A percentile compares a stretch with the other conserved stretches of the same genome.
Evolutionary conservation across 1,139 yeast genomes (phyloP).

Genomic region (Kazachstania sp.): DNA sequence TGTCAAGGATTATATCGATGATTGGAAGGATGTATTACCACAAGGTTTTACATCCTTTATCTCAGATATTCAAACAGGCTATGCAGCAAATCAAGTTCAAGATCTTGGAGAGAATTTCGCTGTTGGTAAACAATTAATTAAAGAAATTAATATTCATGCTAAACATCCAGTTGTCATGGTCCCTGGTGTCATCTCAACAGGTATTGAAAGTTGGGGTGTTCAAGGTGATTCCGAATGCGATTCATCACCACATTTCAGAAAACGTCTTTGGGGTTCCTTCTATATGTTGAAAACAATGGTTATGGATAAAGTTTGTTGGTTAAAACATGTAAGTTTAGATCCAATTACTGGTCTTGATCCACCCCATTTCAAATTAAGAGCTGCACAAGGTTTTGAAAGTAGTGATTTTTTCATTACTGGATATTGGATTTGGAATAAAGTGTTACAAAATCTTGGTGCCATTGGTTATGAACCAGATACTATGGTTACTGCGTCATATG

Average conservation of each 20-base stretch:
- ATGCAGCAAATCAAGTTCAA: slow-evolving; percentile 18
- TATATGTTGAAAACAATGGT: slow-evolving; percentile 92
- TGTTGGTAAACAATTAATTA: slow-evolving; percentile 63
- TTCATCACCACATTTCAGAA: slow-evolving; percentile 73
- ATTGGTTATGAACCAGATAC: slow-evolving; percentile 88
- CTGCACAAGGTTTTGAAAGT: slow-evolving; percentile 95
- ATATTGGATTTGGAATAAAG: slow-evolving; percentile 97
- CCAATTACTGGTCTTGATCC: slow-evolving; percentile 92
- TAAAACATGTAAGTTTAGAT: slow-evolving; percentile 81
- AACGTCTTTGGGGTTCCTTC: slow-evolving; percentile 93
- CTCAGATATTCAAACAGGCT: slow-evolving; percentile 41
- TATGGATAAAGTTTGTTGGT: slow-evolving; percentile 87
- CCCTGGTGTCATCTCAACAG: slow-evolving; percentile 95
- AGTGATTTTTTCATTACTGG: slow-evolving; percentile 96
- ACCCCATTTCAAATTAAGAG: slow-evolving; percentile 64
- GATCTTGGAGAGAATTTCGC: slow-evolving; percentile 78
- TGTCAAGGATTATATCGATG: slow-evolving; percentile 43
- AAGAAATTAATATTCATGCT: slow-evolving; percentile 43
- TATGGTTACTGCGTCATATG: slow-evolving; percentile 88
- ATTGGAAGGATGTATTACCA: slow-evolving; percentile 66
- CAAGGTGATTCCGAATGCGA: slow-evolving; percentile 73
- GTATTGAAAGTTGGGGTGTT: slow-evolving; percentile 89
- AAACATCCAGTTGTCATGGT: slow-evolving; percentile 81
- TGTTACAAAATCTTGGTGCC: slow-evolving; percentile 85
- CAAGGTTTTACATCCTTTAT: slow-evolving; percentile 52